Evolutionary conservation across 345 rosid species (phyloP).

Genomic region (Murraya paniculata): DNA sequence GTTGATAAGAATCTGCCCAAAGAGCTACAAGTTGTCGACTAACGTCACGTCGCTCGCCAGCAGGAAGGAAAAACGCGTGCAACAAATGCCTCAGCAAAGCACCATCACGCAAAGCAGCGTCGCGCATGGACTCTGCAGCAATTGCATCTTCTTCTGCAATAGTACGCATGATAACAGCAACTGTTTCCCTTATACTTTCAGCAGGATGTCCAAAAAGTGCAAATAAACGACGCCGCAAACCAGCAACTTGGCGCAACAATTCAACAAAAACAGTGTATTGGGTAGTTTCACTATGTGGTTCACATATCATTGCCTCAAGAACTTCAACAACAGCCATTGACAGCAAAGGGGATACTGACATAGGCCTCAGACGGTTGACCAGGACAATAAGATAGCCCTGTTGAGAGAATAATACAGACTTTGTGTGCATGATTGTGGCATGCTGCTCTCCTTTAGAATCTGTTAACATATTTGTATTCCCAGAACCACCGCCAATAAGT

Average conservation of each 20-base stretch:
- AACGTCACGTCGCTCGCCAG: constrained; percentile 93
- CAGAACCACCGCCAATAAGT: constrained; percentile 86
- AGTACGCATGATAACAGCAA: constrained; percentile 97
- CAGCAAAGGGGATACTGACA: constrained; percentile 90
- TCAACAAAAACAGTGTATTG: constrained; percentile 95
- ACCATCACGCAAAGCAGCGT: constrained; percentile 98
- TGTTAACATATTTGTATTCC: constrained; percentile 47
- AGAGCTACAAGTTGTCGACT: constrained; percentile 99
- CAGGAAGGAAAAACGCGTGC: constrained; percentile 82
- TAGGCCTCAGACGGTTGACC: constrained; percentile 88
- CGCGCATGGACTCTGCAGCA: constrained; percentile 99
- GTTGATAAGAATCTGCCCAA: constrained; percentile 99
- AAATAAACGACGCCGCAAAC: constrained; percentile 89
- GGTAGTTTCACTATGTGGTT: constrained; percentile 98
- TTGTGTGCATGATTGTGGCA: constrained; percentile 96
- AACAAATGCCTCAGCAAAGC: constrained; percentile 95
- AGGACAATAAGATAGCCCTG: constrained; percentile 70
- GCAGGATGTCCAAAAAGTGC: constrained; percentile 99
- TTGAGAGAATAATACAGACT: constrained; percentile 84
- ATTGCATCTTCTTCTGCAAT: constrained; percentile 99
- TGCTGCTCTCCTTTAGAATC: constrained; percentile 90
- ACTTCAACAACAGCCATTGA: constrained; percentile 98
- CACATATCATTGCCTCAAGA: constrained; percentile 98
- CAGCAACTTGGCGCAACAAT: constrained; percentile 94
- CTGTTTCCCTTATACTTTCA: constrained; percentile 94